A percentile compares a stretch with the other conserved stretches of the same genome.
These are phyloP conservation scores for Rubroshorea leprosula DNA, from an alignment of 345 rosid genomes.

Conservation along the genomic window DNA sequence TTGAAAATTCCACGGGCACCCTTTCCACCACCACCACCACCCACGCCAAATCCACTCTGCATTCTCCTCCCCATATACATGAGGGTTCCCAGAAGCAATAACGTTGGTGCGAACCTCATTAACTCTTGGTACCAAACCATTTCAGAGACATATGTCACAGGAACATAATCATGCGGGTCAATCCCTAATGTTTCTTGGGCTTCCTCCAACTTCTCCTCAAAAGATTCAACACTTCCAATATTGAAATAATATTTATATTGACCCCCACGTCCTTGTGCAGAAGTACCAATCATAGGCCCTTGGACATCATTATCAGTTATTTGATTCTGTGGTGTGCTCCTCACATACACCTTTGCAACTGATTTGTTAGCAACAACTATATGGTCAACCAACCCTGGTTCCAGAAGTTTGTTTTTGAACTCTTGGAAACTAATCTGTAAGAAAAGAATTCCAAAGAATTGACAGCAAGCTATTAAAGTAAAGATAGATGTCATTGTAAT, in stretches of 20 bases:
- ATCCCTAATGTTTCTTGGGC: slow-evolving; percentile 75
- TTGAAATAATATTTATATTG: slow-evolving; percentile 71
- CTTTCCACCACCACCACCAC: slow-evolving; percentile 66
- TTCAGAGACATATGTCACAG: slow-evolving; percentile 74
- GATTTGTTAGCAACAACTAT: slow-evolving; percentile 85
- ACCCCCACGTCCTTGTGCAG: slow-evolving; percentile 46
- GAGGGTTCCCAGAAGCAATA: slow-evolving; percentile 64
- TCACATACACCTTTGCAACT: slow-evolving; percentile 86
- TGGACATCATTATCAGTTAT: slow-evolving; percentile 37
- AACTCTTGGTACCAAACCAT: slow-evolving; percentile 75
- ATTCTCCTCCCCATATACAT: slow-evolving; percentile 65
- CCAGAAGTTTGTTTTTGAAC: slow-evolving; percentile 90
- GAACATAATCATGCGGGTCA: slow-evolving; percentile 71
- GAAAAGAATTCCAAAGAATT: background rate
- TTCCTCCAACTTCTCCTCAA: slow-evolving; percentile 93
- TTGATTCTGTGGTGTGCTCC: slow-evolving; percentile 39
- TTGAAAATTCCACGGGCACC: slow-evolving; percentile 89
- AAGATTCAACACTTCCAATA: slow-evolving; percentile 87
- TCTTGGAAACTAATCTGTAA: slow-evolving; percentile 95
- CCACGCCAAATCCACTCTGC: slow-evolving; percentile 84
- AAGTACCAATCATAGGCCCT: slow-evolving; percentile 27
- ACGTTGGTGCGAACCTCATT: slow-evolving; percentile 77
- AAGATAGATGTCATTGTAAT: background rate
- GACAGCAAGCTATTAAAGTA: background rate
- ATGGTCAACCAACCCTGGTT: slow-evolving; percentile 90